Base-by-base conservation (phyloP, 495 filamentous ascomycete species). In the Talaromyces nanjingensis region DNA sequence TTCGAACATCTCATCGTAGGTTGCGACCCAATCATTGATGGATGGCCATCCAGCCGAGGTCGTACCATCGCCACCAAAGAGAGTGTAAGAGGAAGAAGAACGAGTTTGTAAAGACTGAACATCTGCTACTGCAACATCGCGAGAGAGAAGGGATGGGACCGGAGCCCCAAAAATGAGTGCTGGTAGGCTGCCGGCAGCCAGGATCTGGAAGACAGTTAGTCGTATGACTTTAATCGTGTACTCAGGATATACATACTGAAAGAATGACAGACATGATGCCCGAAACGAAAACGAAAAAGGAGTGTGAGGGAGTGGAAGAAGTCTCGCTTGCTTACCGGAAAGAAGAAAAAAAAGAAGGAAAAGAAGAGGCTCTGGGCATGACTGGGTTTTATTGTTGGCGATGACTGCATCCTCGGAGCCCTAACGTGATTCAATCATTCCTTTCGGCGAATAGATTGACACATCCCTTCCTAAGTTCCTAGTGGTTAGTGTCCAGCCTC, bases 1-100 rank as follows among this genome's bases (percentile, higher is more conserved):
- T 0, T 70, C 66, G 69, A 77, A 81, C 73, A 74, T 81, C 25
- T 62, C 60, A 20, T 62, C 45, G 31, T 53, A 62, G n/a, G 42
- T 49, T 24, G 60, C 29, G 47, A 62, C 27, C 60, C 60, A 62
- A 16, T 54, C 16, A 5, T 54, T 8, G 16, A 62, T 54, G 25
- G 60, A 8, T 18, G 65, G 65, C 65, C 65, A 66, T 5, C 65
- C 65, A 20, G 39, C 65, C 39, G 59, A 16, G 24, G 25, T 42
- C 7, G 31, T 11, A 7, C 65, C 65, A 63, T 66, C 39, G 29
- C 65, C 65, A 47, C 39, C 24, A 37, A 63, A 63, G 45, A 66
- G 22, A 52, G 60, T 66, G 39, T 66, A 66, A 5, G 60, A 20
- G 29, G 25, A 42, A 6, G 59, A 16, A 18, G 54, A 34, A n/a